Base-by-base conservation (phyloP, 768 basidiomycete species). In the Rubroboletus pulcherrimus region DNA sequence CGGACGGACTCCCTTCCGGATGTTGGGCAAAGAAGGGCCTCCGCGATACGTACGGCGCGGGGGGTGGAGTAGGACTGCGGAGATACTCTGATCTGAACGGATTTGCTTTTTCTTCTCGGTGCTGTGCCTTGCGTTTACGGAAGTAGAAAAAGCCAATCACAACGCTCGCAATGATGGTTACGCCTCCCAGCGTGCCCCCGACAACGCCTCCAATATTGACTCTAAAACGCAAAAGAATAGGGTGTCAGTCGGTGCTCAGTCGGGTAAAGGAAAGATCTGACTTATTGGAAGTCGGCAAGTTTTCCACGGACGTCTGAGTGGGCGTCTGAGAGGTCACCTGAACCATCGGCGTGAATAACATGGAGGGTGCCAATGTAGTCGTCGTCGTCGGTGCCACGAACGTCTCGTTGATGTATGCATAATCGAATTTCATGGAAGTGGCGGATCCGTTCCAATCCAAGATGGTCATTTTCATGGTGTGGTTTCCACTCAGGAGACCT, bases 381-480 rank as follows among this genome's bases (percentile, higher is more conserved):
- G 54, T 52, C 9, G 26, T 8, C 5, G 55, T 49, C 17, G 46
- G 7, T 31, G 50, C 55, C 31, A 65, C 58, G 3, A 64, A 51
- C 29, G 67, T 53, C 51, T 67, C 62, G 14, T 67, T 67, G 24
- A 67, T 31, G 15, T 50, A 37, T 45, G 66, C 67, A 42, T 69
- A 67, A 35, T 67, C 66, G 14, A 69, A 69, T 30, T 66, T 62
- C 67, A 67, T 64, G 17, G 57, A 61, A 15, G 61, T 66, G 21
- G n/a, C 11, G 2, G 3, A 7, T 4, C 52, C 57, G 6, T 51
- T 33, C 66, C 66, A 69, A 43, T 63, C 33, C 39, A 67, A 30
- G 3, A 69, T 15, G 14, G 59, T 61, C 67, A 68, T 65, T 21
- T 19, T 31, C 38, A 68, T 56, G 29, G 53, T 63, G 33, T 70